Base-by-base conservation (phyloP, 202 grass and related monocot genomes). In the Hordeum pubiflorum region DNA sequence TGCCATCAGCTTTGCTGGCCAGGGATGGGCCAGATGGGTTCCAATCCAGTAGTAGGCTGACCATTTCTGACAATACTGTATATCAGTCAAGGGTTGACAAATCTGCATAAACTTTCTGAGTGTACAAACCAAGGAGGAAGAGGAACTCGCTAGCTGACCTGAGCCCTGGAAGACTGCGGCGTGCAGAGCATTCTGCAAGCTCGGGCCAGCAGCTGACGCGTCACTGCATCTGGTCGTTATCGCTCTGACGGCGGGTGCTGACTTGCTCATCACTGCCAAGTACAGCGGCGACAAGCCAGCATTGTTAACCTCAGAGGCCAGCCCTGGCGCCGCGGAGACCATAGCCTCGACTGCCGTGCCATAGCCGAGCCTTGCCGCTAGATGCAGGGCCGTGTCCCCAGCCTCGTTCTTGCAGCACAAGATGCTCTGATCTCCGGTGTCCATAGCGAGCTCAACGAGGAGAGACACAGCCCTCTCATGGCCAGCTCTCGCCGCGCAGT, bases 261-360 rank as follows among this genome's bases (percentile, higher is more conserved):
- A 89, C 17, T 32, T 34, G 57, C 72, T 75, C 63, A 79, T 65
- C 27, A 77, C 78, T 0, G 87, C 83, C 39, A 87, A 31, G 81
- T 89, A 92, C 3, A 92, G 75, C 3, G 87, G 69, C 32, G 87
- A 92, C 27, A 87, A 58, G 2, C 64, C 84, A 5, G 46, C 71
- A 0, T 6, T 18, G 41, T 92, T 92, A 11, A 71, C 9, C 38
- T 72, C 64, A 3, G 59, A 17, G 17, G 87, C 78, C n/a, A 78
- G 4, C 33, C 32, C 43, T 0, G 46, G 48, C 0, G 23, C 72
- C 0, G 12, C 29, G 2, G 0, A 10, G 65, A 87, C 38, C 7
- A 92, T 27, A 5, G 14, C 46, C 34, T 79, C 58, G 11, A 82
- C 72, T 0, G 34, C 67, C 3, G 5, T 0, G 48, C 12, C 56